Base-by-base conservation (phyloP, 108 stramenopile species). In the Aureococcus anophagefferens region DNA sequence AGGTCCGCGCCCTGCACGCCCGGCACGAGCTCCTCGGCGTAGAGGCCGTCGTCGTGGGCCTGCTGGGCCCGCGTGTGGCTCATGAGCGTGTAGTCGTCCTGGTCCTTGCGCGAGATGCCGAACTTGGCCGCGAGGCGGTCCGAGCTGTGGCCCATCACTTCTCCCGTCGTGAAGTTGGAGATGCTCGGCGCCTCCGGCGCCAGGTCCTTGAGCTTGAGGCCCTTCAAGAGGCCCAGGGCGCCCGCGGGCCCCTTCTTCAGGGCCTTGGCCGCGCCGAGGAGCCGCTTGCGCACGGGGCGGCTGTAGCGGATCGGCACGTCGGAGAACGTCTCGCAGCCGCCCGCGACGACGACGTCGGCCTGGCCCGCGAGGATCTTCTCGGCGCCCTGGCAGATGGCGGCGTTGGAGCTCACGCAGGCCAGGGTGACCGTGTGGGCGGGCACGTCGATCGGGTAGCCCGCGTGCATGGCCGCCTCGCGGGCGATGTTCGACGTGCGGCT, bases 121-220 rank as follows among this genome's bases (percentile, higher is more conserved):
- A 96, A 95, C 77, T 93, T 93, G 65, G 94, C 93, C 28, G 89
- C 86, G 25, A 99, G 84, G 32, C 93, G 89, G 85, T 99, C 96
- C 68, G 84, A 87, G 64, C 81, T 84, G 74, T 96, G 92, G 5
- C 96, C 98, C 98, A 99, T 99, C n/a, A 98, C 94, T 76, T 99
- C 98, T 21, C 97, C 98, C 4, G 97, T 97, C 11, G 95, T 95
- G 75, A 93, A 99, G 80, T 99, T 98, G 30, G 93, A 93, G 81
- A 99, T 99, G 31, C 96, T 95, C 0, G 98, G 98, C 0, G 95
- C 89, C 73, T 99, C 98, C 65, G 95, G 82, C 34, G 83, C 80
- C 21, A 99, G 72, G 79, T 96, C 96, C 68, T 88, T 90, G 73
- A 85, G 68, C 73, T 87, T 90, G 46, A 99, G 83, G 11, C 95